A percentile compares a stretch with the other conserved stretches of the same genome.
Conservation (phyloP, 768 basidiomycete species). For the Macrocybe gigantea region DNA sequence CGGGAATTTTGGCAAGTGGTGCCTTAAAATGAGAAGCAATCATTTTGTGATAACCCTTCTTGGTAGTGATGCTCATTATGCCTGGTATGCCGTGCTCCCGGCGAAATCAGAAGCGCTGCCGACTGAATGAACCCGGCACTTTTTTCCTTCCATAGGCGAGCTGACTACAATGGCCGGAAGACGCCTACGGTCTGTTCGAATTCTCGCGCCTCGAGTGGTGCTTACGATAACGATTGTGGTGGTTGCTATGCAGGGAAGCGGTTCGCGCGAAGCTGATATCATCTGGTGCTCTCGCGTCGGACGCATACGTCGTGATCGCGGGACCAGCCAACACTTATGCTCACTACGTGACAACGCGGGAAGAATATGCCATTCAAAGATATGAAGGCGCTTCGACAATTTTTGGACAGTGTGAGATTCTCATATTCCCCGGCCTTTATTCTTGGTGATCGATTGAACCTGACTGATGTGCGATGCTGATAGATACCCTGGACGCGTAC, state of each 20-base stretch:
- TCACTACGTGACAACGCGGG: conserved; percentile 67
- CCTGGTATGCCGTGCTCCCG: conserved; percentile 37
- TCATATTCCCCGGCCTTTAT: not conserved
- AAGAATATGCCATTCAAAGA: conserved; percentile 71
- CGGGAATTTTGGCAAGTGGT: conserved; percentile 53
- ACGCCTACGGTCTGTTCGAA: conserved; percentile 52
- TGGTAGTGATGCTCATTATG: conserved; percentile 60
- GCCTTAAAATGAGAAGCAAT: not conserved
- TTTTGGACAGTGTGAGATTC: conserved; percentile 60
- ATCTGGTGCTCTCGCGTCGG: conserved; percentile 52
- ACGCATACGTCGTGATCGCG: conserved; percentile 72
- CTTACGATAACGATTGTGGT: conserved; percentile 1
- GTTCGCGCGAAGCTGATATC: conserved; percentile 61
- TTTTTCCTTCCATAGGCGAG: conserved; percentile 38
- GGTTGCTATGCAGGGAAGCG: conserved; percentile 45
- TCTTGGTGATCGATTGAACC: not conserved
- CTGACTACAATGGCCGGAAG: conserved; percentile 80
- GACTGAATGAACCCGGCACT: conserved; percentile 5
- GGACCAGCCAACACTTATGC: conserved; percentile 81
- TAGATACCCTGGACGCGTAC: conserved; percentile 76
- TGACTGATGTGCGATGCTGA: conserved; percentile 4
- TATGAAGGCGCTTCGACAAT: conserved; percentile 82
- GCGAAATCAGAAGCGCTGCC: conserved; percentile 3
- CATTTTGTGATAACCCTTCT: conserved; percentile 5
- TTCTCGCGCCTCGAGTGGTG: not conserved